Conservation (phyloP, 2,329 filamentous ascomycete genomes). For the Apiospora koreana region DNA sequence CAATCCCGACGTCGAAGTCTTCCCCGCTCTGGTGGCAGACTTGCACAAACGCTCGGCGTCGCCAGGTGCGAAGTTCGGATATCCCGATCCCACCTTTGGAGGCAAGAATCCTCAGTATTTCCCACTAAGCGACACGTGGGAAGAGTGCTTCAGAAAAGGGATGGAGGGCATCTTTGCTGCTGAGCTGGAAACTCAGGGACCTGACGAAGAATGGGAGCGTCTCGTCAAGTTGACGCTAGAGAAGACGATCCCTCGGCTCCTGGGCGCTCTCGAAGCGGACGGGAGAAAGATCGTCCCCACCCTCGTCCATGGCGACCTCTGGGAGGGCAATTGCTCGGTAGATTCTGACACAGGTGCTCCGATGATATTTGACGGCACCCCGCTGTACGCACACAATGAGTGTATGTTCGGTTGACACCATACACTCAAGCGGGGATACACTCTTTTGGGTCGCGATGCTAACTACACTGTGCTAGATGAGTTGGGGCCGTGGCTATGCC, state of each 20-base stretch:
- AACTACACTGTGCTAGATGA: slow-evolving; percentile 14
- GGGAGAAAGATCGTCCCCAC: slow-evolving; percentile 14
- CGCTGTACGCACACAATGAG: slow-evolving; percentile 20
- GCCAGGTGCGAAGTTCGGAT: slow-evolving; percentile 27
- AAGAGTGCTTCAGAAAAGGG: slow-evolving; percentile 21
- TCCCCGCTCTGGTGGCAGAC: slow-evolving; percentile 18
- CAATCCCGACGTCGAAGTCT: slow-evolving; percentile 15
- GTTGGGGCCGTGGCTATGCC: slow-evolving; percentile 17
- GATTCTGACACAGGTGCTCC: slow-evolving; percentile 12
- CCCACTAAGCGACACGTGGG: slow-evolving; percentile 23
- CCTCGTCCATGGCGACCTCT: slow-evolving; percentile 20
- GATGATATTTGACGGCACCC: slow-evolving; percentile 18
- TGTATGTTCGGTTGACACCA: slow-evolving; percentile 13
- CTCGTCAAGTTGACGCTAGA: slow-evolving; percentile 14
- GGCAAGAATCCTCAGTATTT: slow-evolving; percentile 22
- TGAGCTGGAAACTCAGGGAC: slow-evolving; percentile 17
- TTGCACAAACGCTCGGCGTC: slow-evolving; percentile 22
- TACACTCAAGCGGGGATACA: no score
- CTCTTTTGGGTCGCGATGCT: neutral
- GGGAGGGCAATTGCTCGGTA: slow-evolving; percentile 19
- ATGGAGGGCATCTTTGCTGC: slow-evolving; percentile 14
- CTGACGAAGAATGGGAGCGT: slow-evolving; percentile 16
- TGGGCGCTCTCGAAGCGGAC: slow-evolving; percentile 17
- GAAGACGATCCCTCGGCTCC: slow-evolving; percentile 21
- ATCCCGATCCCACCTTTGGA: slow-evolving; percentile 21